Evolutionary conservation across 768 basidiomycete genomes (phyloP), one percentile per base, ranked within the genome.

Genomic region (Suillus discolor): DNA sequence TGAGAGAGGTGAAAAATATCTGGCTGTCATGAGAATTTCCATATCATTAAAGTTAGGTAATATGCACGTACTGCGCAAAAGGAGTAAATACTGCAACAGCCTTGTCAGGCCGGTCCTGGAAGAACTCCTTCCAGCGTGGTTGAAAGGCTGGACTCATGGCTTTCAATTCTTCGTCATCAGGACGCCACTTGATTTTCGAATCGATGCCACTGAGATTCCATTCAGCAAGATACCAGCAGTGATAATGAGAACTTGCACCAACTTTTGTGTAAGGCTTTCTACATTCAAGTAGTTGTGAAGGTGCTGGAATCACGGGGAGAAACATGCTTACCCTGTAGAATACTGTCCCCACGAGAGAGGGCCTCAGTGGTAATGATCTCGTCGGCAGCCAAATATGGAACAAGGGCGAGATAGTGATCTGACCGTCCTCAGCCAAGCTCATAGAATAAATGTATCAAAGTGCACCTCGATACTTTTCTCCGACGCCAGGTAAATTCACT

Each of bases 401-500:
- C 59, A 34, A 76, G 68, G 1, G 68, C 57, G 13, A 74, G 65
- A 16, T 72, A 73, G 63, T 79, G 78, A 78, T 81, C 63, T 79
- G 47, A 34, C 20, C 2, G 12, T 13, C 42, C 1, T 47, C 8
- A 61, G n/a, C 16, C 15, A 28, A 16, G 12, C 18, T 8, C n/a
- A 8, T 16, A 1, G 1, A 41, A 38, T 15, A n/a, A 28, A 3
- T 39, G 23, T 4, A 36, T 6, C 28, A 45, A 44, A 20, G 62
- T 71, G 45, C 63, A 84, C 86, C 86, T 74, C 83, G 81, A 64
- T 84, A 86, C 69, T 92, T 85, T 70, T 90, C 87, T n/a, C 92
- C 92, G 2, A 94, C 91, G 16, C 89, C 89, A 1, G 90, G 90
- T 11, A 93, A 83, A 62, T 92, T 85, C 16, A 44, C 44, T 4